Conservation (phyloP, 2,329 filamentous ascomycete species). For the Cercospora citrullina region DNA sequence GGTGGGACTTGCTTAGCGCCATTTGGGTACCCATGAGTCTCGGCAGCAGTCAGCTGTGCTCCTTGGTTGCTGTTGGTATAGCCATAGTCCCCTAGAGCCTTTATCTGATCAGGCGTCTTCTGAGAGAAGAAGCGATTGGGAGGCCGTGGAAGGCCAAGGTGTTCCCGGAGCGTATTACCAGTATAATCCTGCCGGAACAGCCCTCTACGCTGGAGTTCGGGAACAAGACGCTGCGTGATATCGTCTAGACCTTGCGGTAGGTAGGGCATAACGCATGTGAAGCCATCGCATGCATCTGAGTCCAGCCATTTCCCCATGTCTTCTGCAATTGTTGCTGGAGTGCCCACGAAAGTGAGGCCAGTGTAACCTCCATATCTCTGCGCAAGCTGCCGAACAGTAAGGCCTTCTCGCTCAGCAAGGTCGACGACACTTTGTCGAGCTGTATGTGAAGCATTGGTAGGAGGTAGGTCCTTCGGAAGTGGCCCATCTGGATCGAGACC, state of each 20-base stretch:
- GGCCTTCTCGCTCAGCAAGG: constrained; percentile 27
- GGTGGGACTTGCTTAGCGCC: constrained; percentile 13
- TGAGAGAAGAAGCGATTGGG: constrained; percentile 29
- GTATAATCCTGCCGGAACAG: constrained; percentile 30
- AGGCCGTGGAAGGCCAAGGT: constrained; percentile 30
- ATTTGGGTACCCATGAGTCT: constrained; percentile 9
- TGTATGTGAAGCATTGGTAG: constrained; percentile 30
- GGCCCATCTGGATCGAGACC: constrained; percentile 28
- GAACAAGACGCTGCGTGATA: constrained; percentile 28
- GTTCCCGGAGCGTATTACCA: constrained; percentile 30
- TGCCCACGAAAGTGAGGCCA: constrained; percentile 29
- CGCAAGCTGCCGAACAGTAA: constrained; percentile 31
- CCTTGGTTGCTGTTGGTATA: constrained; percentile 4
- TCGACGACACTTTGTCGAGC: constrained; percentile 25
- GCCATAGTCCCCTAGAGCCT: constrained; percentile 14
- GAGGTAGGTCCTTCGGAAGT: constrained; percentile 29
- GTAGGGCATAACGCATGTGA: constrained; percentile 31
- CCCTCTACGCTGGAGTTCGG: constrained; percentile 29
- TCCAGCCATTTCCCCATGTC: constrained; percentile 30
- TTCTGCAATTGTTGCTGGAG: constrained; percentile 28
- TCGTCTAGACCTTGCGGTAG: constrained; percentile 32
- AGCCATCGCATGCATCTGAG: constrained; percentile 30
- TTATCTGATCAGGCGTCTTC: constrained; percentile 16
- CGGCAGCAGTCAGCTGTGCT: constrained; percentile 18
- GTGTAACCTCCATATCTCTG: constrained; percentile 30